phyloP scores from a whole-genome alignment of 306 rosid species.

The Morella rubra region DNA sequence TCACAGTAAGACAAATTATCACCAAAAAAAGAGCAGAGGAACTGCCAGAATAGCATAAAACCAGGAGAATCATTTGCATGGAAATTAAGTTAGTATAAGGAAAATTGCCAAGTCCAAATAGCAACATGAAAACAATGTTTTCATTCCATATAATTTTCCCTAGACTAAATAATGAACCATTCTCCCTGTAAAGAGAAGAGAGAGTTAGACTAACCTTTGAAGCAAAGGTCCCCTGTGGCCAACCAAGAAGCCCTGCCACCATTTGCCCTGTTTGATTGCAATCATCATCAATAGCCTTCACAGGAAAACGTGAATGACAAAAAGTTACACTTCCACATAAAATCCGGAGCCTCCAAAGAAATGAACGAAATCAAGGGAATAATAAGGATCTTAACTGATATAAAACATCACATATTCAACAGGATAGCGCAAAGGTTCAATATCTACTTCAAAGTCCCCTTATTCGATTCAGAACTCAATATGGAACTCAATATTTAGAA shows the following conservation, averaged over 20 bases:
- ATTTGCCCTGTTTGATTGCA: constrained; percentile 99
- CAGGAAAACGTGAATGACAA: background rate
- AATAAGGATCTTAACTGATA: background rate
- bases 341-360: background rate
- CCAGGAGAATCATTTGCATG: background rate
- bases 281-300: constrained; percentile 94
- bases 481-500: background rate
- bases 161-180: background rate
- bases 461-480: background rate
- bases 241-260: constrained; percentile 88
- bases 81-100: background rate
- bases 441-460: background rate
- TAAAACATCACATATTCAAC: background rate
- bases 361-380: background rate
- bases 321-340: background rate
- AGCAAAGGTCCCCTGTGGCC: constrained; percentile 98
- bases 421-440: background rate
- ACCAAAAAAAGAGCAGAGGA: background rate
- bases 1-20: constrained; percentile 26
- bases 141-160: background rate
- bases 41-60: background rate
- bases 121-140: background rate
- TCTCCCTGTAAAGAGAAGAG: background rate
- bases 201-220: constrained; percentile 64
- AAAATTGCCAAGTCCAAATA: background rate